Conservation (phyloP, 805 yeast species). For the Sugiyamaella floridensis region DNA sequence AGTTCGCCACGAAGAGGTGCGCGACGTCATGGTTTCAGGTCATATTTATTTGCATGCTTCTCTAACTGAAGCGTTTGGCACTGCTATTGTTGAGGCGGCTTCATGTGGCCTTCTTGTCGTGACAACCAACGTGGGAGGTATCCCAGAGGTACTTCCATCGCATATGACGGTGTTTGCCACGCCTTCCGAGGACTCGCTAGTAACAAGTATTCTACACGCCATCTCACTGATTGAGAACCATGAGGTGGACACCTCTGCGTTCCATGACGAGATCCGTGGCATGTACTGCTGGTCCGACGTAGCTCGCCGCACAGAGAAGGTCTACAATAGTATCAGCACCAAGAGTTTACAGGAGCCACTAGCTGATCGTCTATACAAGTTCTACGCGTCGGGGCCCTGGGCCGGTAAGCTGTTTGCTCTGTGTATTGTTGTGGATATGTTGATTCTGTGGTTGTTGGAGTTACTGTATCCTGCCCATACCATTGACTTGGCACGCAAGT, state of each 20-base stretch:
- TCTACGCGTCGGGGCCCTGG: constrained; percentile 60
- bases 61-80: constrained; percentile 95
- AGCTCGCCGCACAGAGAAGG: constrained; percentile 77
- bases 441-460: constrained; percentile 57
- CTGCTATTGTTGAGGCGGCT: constrained; percentile 95
- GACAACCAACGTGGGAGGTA: constrained; percentile 94
- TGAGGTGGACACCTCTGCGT: constrained; percentile 59
- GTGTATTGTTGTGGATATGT: constrained; percentile 73
- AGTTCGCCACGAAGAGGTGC: constrained; percentile 83
- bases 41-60: constrained; percentile 92
- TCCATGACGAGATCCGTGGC: constrained; percentile 66
- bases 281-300: constrained; percentile 94
- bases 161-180: constrained; percentile 86
- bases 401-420: constrained; percentile 80
- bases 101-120: constrained; percentile 91
- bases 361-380: constrained; percentile 51
- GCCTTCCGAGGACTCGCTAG: constrained; percentile 80
- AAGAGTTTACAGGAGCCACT: constrained; percentile 43
- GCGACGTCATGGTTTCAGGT: constrained; percentile 89
- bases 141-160: constrained; percentile 89
- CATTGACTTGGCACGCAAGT: constrained; percentile 72
- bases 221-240: constrained; percentile 51
- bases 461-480: constrained; percentile 57
- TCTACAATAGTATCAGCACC: constrained; percentile 52
- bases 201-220: constrained; percentile 64